These are phyloP conservation scores for Onygena corvina DNA, from an alignment of 2,329 filamentous ascomycete genomes.

Conservation along the genomic window DNA sequence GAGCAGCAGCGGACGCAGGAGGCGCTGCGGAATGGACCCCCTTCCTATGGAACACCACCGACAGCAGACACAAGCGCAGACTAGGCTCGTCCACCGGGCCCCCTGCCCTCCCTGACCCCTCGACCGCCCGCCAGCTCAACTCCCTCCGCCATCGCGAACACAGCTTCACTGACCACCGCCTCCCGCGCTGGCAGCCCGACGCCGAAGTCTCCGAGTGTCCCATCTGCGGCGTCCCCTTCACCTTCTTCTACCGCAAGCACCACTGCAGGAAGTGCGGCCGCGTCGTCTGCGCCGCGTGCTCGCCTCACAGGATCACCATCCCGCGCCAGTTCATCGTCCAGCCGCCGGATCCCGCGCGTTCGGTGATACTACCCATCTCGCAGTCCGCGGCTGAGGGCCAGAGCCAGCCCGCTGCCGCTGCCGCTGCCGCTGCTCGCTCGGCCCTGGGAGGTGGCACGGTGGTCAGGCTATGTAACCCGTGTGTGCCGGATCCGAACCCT, in stretches of 20 bases:
- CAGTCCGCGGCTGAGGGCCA: too few species aligned
- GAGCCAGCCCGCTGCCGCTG: too few species aligned
- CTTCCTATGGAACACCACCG: too few species aligned
- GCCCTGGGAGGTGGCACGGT: conserved; percentile 53
- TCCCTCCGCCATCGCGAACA: conserved; percentile 20
- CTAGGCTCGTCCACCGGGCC: conserved; percentile 23
- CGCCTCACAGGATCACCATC: conserved; percentile 88
- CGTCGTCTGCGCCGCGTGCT: conserved; percentile 81
- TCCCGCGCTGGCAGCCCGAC: conserved; percentile 83
- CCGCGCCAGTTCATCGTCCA: conserved; percentile 86
- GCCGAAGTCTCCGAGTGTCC: conserved; percentile 69
- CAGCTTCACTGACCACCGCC: conserved; percentile 36
- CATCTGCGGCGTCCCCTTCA: conserved; percentile 70
- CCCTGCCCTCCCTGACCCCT: conserved; percentile 22
- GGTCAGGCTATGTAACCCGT: conserved; percentile 60
- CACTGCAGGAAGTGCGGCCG: conserved; percentile 94
- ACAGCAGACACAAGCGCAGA: conserved; percentile 12
- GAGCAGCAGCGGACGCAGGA: too few species aligned
- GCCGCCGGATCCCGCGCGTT: conserved; percentile 45
- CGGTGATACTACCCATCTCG: too few species aligned
- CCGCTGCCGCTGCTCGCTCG: too few species aligned
- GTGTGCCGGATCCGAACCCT: conserved; percentile 57
- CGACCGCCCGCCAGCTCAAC: conserved; percentile 15
- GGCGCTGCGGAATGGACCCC: too few species aligned
- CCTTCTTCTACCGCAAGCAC: conserved; percentile 77